These are phyloP conservation scores for Talaromyces liani DNA, from an alignment of 495 filamentous ascomycete genomes.

Conservation along the genomic window DNA sequence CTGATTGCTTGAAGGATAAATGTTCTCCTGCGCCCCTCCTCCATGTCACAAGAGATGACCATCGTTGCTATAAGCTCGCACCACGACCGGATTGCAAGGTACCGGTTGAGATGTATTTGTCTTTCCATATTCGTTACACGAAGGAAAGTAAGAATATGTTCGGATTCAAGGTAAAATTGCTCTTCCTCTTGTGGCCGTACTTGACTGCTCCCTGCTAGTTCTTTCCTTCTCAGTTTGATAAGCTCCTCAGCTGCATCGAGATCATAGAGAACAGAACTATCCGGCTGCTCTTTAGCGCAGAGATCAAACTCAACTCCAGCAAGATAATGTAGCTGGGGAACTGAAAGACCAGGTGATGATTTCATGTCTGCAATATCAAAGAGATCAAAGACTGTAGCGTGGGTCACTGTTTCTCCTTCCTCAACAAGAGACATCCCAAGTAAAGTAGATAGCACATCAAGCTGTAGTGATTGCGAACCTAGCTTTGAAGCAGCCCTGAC, in stretches of 20 bases:
- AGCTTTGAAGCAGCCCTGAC: slow-evolving; percentile 66
- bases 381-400: slow-evolving; percentile 78
- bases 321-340: slow-evolving; percentile 48
- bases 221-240: slow-evolving; percentile 40
- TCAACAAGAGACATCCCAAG: slow-evolving; percentile 63
- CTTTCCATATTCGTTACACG: slow-evolving; percentile 64
- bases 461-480: slow-evolving; percentile 65
- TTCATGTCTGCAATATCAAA: slow-evolving; percentile 84
- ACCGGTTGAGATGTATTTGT: slow-evolving; percentile 49
- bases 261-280: slow-evolving; percentile 46
- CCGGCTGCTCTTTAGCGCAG: slow-evolving; percentile 46
- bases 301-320: slow-evolving; percentile 53
- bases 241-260: slow-evolving; percentile 56
- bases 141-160: slow-evolving; percentile 45
- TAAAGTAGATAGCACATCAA: slow-evolving; percentile 69
- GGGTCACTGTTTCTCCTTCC: slow-evolving; percentile 50
- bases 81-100: slow-evolving; percentile 69
- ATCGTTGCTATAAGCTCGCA: slow-evolving; percentile 71
- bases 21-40: slow-evolving; percentile 53
- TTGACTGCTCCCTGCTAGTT: slow-evolving; percentile 41
- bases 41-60: slow-evolving; percentile 67
- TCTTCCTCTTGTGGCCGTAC: slow-evolving; percentile 52
- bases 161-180: slow-evolving; percentile 49
- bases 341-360: slow-evolving; percentile 35
- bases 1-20: slow-evolving; percentile 83